phyloP scores from a whole-genome alignment of 768 basidiomycete genomes.

The Pulveroboletus sp. region DNA sequence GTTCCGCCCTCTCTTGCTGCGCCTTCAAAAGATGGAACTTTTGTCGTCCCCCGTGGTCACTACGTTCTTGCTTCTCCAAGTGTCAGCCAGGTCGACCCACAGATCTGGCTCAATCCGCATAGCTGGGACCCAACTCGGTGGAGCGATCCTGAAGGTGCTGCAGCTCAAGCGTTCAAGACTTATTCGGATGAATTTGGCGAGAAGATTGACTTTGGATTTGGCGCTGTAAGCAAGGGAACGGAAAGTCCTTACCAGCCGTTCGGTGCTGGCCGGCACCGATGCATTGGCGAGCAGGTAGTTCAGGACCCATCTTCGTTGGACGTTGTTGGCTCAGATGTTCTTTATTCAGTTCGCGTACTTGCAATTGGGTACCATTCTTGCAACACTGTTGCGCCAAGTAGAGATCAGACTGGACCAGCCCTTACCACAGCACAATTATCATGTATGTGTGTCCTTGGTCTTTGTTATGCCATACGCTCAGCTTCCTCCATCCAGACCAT shows the following conservation, averaged over 20 bases:
- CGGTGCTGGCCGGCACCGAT: slow-evolving; percentile 93
- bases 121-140: slow-evolving; percentile 82
- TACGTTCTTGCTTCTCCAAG: slow-evolving; percentile 87
- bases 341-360: slow-evolving; percentile 79
- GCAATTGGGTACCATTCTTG: slow-evolving; percentile 81
- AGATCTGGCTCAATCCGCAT: slow-evolving; percentile 68
- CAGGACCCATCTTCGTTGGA: not conserved
- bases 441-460: slow-evolving; percentile 52
- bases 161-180: slow-evolving; percentile 68
- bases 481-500: slow-evolving; percentile 58
- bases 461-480: slow-evolving; percentile 6
- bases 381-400: slow-evolving; percentile 70
- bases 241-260: slow-evolving; percentile 97
- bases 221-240: slow-evolving; percentile 92
- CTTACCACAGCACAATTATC: slow-evolving; percentile 85
- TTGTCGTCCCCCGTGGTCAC: slow-evolving; percentile 86
- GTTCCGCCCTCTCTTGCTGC: slow-evolving; percentile 79
- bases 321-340: slow-evolving; percentile 1
- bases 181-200: slow-evolving; percentile 76
- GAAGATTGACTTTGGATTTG: slow-evolving; percentile 96
- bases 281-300: slow-evolving; percentile 83
- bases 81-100: slow-evolving; percentile 82
- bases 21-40: slow-evolving; percentile 66
- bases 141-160: slow-evolving; percentile 80
- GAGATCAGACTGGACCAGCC: slow-evolving; percentile 59